phyloP scores from a whole-genome alignment of 179 eudicot species.

The Vitellaria paradoxa region DNA sequence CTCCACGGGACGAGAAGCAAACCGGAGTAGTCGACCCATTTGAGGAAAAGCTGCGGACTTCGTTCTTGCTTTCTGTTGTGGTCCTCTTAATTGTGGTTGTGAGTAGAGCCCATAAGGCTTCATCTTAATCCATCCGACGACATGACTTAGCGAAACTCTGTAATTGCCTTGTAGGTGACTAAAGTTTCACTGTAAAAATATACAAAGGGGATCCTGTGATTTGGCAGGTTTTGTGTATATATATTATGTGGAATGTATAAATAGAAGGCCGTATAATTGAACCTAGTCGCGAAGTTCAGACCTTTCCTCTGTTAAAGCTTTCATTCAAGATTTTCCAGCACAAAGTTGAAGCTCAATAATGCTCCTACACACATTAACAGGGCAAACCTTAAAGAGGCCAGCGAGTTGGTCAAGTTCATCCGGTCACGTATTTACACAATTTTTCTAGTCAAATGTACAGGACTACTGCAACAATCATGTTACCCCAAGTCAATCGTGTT shows the following conservation, averaged over 20 bases:
- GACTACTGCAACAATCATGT: neutral
- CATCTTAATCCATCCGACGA: slow-evolving; percentile 70
- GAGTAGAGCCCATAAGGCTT: slow-evolving; percentile 52
- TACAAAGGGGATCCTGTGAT: neutral
- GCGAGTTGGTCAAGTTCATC: neutral
- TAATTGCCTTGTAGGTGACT: neutral
- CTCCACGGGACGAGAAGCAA: slow-evolving; percentile 13
- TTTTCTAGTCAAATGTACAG: neutral
- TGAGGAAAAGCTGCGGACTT: slow-evolving; percentile 19
- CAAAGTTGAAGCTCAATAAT: neutral
- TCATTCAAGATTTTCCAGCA: neutral
- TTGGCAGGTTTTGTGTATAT: slow-evolving; percentile 12
- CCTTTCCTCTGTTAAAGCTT: slow-evolving; percentile 1
- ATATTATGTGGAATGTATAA: slow-evolving; percentile 1
- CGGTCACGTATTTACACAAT: neutral
- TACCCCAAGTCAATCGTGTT: neutral
- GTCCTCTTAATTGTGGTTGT: slow-evolving; percentile 31
- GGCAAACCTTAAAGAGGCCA: neutral
- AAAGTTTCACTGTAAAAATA: neutral
- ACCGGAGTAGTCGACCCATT: neutral
- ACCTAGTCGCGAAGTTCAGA: neutral
- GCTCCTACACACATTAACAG: neutral
- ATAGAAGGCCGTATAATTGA: neutral
- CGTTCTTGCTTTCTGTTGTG: slow-evolving; percentile 22
- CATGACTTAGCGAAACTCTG: slow-evolving; percentile 10